phyloP scores from a whole-genome alignment of 495 filamentous ascomycete species.

The Penicillium tannophilum region DNA sequence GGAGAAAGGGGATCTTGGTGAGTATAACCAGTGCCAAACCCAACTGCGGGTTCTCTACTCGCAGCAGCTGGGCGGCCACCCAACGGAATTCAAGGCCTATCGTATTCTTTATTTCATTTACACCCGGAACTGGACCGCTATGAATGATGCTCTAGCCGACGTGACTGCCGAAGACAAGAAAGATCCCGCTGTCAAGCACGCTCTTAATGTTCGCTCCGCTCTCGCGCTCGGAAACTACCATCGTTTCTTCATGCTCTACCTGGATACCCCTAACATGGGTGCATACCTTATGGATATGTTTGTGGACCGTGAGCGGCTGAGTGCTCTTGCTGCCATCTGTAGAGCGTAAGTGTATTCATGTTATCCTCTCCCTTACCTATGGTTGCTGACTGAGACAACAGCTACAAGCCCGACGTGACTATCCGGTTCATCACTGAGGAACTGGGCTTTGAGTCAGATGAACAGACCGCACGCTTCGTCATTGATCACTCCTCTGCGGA shows the following conservation, averaged over 20 bases:
- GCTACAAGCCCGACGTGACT: slow-evolving; percentile 87
- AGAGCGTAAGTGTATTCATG: slow-evolving; percentile 74
- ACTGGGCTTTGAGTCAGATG: slow-evolving; percentile 90
- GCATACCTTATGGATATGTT: slow-evolving; percentile 99
- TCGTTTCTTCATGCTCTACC: slow-evolving; percentile 92
- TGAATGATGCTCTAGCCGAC: slow-evolving; percentile 97
- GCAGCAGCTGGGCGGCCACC: slow-evolving; percentile 83
- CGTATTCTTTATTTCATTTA: slow-evolving; percentile 99
- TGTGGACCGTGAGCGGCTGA: slow-evolving; percentile 86
- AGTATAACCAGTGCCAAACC: slow-evolving; percentile 99
- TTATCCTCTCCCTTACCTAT: not conserved
- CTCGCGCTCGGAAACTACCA: slow-evolving; percentile 95
- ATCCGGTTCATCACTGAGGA: slow-evolving; percentile 93
- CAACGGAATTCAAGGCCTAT: slow-evolving; percentile 97
- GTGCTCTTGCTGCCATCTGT: slow-evolving; percentile 86
- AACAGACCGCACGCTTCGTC: slow-evolving; percentile 87
- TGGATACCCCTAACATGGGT: slow-evolving; percentile 95
- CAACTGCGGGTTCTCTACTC: slow-evolving; percentile 90
- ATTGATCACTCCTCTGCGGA: slow-evolving; percentile 72
- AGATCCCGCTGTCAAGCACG: slow-evolving; percentile 83
- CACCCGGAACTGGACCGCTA: slow-evolving; percentile 95
- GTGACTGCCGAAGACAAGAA: slow-evolving; percentile 95
- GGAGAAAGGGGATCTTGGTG: slow-evolving; percentile 99
- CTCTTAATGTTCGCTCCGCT: slow-evolving; percentile 85
- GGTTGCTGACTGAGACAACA: slow-evolving; percentile 50